Percentiles rank a stretch among this genome's conserved stretches.
phyloP scores from a whole-genome alignment of 176 grass and related monocot species.

The Triticum monococcum region DNA sequence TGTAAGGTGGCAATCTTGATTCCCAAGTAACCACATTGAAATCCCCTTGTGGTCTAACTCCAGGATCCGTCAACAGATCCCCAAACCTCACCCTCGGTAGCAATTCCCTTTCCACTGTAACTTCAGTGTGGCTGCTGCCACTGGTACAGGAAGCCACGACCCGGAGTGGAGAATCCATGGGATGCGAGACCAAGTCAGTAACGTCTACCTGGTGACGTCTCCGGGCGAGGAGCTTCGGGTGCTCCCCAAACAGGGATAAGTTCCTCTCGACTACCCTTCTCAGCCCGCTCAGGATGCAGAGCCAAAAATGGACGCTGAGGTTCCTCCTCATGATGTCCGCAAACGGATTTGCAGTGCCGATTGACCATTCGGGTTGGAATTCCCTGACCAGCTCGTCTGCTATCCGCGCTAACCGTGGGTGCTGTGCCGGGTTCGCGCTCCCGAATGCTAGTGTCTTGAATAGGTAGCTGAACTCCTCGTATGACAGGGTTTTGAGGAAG shows the following conservation, averaged over 20 bases:
- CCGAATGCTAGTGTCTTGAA: constrained; percentile 18
- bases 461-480: not conserved
- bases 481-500: not conserved
- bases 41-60: not conserved
- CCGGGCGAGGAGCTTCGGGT: not conserved
- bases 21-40: not conserved
- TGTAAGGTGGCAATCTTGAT: not conserved
- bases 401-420: not conserved
- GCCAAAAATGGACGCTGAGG: not conserved
- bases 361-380: not conserved
- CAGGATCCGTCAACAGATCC: not conserved
- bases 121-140: not conserved
- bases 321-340: not conserved
- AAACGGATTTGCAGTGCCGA: not conserved
- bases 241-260: not conserved
- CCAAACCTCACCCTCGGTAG: not conserved
- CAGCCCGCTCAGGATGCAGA: not conserved
- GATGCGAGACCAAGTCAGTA: not conserved
- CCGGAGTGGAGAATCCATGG: not conserved
- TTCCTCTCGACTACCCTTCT: not conserved
- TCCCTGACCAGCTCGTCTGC: not conserved
- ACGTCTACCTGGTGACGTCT: not conserved
- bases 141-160: not conserved
- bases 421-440: not conserved
- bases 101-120: not conserved